Percentiles rank a stretch among this genome's conserved stretches.
Conservation (phyloP, 192 early-diverging fungal genomes). For the Podochytrium sp. region DNA sequence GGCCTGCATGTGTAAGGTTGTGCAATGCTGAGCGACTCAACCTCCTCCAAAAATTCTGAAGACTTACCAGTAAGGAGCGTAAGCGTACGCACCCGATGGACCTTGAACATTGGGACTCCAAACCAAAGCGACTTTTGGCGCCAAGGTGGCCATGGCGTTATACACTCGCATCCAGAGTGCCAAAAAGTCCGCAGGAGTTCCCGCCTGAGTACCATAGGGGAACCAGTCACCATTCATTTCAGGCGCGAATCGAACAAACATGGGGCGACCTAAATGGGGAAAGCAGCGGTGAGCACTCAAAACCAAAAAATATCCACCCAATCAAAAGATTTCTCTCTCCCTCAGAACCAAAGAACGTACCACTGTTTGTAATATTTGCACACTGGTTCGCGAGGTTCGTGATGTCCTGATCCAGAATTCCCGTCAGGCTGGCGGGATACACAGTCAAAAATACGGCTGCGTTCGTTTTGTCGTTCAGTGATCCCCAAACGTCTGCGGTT, state of each 20-base stretch:
- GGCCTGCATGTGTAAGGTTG: slow-evolving; percentile 57
- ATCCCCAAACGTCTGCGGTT: not conserved
- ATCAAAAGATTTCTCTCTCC: too few species aligned
- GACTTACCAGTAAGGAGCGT: slow-evolving; percentile 25
- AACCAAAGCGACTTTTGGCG: slow-evolving; percentile 1
- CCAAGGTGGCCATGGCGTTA: not conserved
- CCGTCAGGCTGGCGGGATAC: not conserved
- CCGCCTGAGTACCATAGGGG: not conserved
- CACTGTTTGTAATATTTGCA: not conserved
- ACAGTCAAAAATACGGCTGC: not conserved
- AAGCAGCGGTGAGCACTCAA: too few species aligned
- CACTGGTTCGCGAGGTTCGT: not conserved
- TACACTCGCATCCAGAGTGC: slow-evolving; percentile 10
- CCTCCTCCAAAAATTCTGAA: slow-evolving; percentile 33
- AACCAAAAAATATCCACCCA: too few species aligned
- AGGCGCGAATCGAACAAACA: too few species aligned
- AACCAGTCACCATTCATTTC: slow-evolving; percentile 23
- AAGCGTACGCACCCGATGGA: not conserved
- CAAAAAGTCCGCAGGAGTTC: slow-evolving; percentile 5
- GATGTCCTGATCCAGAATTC: not conserved
- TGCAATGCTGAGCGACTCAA: slow-evolving; percentile 16
- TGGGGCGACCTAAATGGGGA: too few species aligned
- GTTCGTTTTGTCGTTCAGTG: not conserved
- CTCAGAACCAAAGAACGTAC: too few species aligned
- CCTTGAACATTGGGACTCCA: slow-evolving; percentile 10